Evolutionary conservation across 371 early-diverging fungal genomes (phyloP).

Genomic region (Dinochytrium kinnereticum): DNA sequence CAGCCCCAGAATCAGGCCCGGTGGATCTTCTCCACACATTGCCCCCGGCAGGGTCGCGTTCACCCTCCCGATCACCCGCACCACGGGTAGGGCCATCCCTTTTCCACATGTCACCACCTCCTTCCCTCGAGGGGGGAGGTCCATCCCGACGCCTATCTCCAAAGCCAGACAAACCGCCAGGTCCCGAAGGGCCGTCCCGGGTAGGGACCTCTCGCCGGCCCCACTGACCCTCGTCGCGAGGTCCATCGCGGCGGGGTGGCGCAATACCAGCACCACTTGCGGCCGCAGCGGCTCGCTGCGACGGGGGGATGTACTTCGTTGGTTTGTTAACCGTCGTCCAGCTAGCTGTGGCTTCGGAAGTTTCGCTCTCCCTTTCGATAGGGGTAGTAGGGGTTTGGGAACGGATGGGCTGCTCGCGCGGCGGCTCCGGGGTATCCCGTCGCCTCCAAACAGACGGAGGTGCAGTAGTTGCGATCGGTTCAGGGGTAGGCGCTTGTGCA

Average conservation of each 20-base stretch:
- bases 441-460: background rate
- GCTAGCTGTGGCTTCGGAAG: background rate
- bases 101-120: background rate
- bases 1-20: background rate
- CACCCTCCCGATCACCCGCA: background rate
- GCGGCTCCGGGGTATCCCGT: conserved; percentile 1
- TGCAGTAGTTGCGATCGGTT: background rate
- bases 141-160: conserved; percentile 2
- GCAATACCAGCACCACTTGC: too few species aligned
- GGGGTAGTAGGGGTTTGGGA: background rate
- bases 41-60: background rate
- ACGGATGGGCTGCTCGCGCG: background rate
- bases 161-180: background rate
- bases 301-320: conserved; percentile 29
- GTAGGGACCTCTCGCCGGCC: background rate
- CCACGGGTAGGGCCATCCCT: background rate
- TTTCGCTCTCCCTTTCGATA: background rate
- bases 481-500: background rate
- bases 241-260: background rate
- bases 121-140: conserved; percentile 3
- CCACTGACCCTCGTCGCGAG: background rate
- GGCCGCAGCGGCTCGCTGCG: background rate
- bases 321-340: background rate
- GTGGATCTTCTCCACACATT: background rate
- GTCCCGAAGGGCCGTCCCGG: background rate